Percentiles rank a stretch among this genome's conserved stretches.
Conservation (phyloP, 2,329 filamentous ascomycete species). For the Paecilomyces niveus region DNA sequence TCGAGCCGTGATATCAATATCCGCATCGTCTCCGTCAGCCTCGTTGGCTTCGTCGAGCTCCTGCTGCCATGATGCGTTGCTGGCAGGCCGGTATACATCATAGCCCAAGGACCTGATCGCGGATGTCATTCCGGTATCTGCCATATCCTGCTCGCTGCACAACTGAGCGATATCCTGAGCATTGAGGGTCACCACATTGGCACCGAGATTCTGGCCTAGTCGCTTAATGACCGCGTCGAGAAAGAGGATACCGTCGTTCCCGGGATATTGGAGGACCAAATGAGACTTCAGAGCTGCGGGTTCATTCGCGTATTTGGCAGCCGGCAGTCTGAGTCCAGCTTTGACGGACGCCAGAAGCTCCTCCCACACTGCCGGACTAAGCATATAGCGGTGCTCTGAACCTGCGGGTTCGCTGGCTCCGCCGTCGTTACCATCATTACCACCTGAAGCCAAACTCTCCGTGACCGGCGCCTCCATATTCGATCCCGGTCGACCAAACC, state of each 20-base stretch:
- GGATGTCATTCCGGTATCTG: constrained; percentile 25
- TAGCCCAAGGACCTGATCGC: constrained; percentile 44
- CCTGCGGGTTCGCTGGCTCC: constrained; percentile 9
- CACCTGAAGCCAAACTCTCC: constrained; percentile 14
- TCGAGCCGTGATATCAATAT: constrained; percentile 14
- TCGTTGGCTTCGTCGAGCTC: constrained; percentile 42
- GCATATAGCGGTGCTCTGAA: constrained; percentile 26
- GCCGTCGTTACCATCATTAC: constrained; percentile 16
- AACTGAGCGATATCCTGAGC: constrained; percentile 41
- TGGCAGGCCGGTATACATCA: constrained; percentile 42
- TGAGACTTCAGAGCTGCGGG: constrained; percentile 48
- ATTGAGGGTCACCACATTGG: constrained; percentile 37
- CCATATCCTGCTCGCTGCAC: constrained; percentile 35
- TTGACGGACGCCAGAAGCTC: constrained; percentile 46
- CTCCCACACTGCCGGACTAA: constrained; percentile 36
- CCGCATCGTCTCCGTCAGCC: constrained; percentile 37
- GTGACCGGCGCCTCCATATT: constrained; percentile 9
- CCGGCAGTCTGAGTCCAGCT: constrained; percentile 42
- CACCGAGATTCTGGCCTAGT: constrained; percentile 51
- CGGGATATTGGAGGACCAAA: constrained; percentile 53
- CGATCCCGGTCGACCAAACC: constrained; percentile 16
- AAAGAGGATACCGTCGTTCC: constrained; percentile 46
- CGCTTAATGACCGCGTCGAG: constrained; percentile 57
- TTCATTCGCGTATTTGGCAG: constrained; percentile 34
- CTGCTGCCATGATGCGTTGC: constrained; percentile 24